A percentile compares a stretch with the other conserved stretches of the same genome.
These are phyloP conservation scores for Escovopsis sp. DNA, from an alignment of 2,329 filamentous ascomycete species.

Conservation along the genomic window DNA sequence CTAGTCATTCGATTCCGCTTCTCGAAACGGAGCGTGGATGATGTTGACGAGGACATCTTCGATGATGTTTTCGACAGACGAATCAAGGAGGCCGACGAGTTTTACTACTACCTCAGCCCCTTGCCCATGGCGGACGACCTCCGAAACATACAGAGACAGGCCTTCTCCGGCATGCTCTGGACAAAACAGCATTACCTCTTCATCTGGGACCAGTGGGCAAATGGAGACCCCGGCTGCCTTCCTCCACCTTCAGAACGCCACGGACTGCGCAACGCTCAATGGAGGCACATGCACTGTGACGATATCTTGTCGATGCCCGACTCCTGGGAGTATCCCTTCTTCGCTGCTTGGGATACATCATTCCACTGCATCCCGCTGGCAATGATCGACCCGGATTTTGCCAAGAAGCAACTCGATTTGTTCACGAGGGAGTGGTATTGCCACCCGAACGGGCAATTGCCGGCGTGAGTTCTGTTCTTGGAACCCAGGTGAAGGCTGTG, in stretches of 20 bases:
- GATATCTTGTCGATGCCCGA: constrained; percentile 96
- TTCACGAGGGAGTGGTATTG: constrained; percentile 98
- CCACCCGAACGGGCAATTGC: constrained; percentile 90
- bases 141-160: constrained; percentile 87
- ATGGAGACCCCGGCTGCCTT: constrained; percentile 77
- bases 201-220: constrained; percentile 95
- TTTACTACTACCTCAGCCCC: constrained; percentile 86
- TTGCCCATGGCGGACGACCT: constrained; percentile 87
- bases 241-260: constrained; percentile 72
- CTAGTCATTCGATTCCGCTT: constrained; percentile 83
- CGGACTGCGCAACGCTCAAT: constrained; percentile 68
- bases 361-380: constrained; percentile 93
- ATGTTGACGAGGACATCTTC: constrained; percentile 83
- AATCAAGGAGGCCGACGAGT: constrained; percentile 84
- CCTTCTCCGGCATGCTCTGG: constrained; percentile 95
- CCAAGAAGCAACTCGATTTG: constrained; percentile 92
- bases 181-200: constrained; percentile 96
- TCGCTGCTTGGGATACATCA: constrained; percentile 91
- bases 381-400: constrained; percentile 96
- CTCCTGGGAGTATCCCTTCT: constrained; percentile 97
- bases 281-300: constrained; percentile 91
- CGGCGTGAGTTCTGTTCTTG: constrained; percentile 44
- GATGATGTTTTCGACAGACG: constrained; percentile 81
- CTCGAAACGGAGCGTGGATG: constrained; percentile 57
- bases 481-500: background rate